Evolutionary conservation across 1,284 basidiomycete species (phyloP).

Genomic region (Ceratobasidium sp.): DNA sequence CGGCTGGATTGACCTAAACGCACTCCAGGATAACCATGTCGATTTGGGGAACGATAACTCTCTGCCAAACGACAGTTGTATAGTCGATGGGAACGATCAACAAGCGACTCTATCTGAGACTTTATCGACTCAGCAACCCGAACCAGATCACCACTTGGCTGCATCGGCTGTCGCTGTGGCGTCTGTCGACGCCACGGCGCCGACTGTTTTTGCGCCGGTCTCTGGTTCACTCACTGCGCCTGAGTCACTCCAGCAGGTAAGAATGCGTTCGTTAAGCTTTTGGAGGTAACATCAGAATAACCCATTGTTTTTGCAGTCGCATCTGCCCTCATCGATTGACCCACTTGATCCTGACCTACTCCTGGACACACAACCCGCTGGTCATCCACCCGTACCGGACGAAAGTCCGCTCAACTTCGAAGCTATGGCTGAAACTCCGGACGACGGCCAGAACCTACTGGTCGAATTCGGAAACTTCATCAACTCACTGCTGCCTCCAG

Average conservation of each 20-base stretch:
- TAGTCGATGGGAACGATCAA: neutral
- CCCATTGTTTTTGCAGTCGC: neutral
- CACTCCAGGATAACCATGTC: neutral
- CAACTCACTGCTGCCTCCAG: too few relatives aligned
- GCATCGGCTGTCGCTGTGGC: neutral
- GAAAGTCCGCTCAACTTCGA: too few relatives aligned
- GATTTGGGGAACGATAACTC: too few relatives aligned
- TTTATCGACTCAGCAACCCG: neutral
- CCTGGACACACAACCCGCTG: neutral
- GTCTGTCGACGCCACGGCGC: neutral
- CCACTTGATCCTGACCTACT: neutral
- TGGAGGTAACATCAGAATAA: neutral
- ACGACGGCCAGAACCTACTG: too few relatives aligned
- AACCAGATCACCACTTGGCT: neutral
- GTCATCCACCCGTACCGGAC: neutral
- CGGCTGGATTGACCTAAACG: neutral
- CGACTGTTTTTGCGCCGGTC: neutral
- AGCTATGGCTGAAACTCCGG: too few relatives aligned
- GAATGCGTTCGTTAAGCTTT: neutral
- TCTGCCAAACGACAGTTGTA: neutral
- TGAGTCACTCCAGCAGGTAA: neutral
- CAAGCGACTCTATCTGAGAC: neutral
- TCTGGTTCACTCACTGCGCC: neutral
- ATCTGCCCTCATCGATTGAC: neutral
- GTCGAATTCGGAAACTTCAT: neutral